Evolutionary conservation across 441 rosid species (phyloP), one percentile per base, ranked within the genome.

Genomic region (Syzygium syzygioides): DNA sequence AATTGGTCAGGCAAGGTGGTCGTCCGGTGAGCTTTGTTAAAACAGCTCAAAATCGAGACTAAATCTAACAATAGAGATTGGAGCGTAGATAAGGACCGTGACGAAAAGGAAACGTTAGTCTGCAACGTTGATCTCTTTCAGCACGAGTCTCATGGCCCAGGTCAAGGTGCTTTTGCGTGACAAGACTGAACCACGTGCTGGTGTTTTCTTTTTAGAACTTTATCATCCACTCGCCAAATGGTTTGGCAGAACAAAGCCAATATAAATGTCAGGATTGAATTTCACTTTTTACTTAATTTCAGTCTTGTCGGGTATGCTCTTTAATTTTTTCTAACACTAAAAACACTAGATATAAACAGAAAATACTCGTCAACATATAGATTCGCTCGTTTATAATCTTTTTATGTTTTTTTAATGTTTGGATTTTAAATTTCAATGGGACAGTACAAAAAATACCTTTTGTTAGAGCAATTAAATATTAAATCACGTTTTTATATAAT

Each of bases 401-500:
- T 3, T 14, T 28, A 62, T n/a, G n/a, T 12, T 3, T 5, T 60
- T 6, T 1, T 0, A n/a, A 56, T 26, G 3, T 23, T 25, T 11
- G 0, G 2, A 62, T n/a, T 14, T 62, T 62, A n/a, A 14, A 62
- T 62, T 62, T n/a, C 68, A 54, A 14, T 3, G 10, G 10, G 34
- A 7, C 17, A 0, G 3, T 28, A 14, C n/a, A 56, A 14, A 62
- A 0, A 11, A 6, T 11, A 59, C 15, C 1, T 64, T 64, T 8
- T 64, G 9, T 45, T 45, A 45, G 9, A 7, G 9, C 7, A 45
- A 45, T 45, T 45, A 45, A 45, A 45, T 45, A 45, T 45, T 45
- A 45, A 45, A 45, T 45, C 2, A 45, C 2, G 2, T 45, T 45
- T 45, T 45, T 7, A 45, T 45, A 9, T 45, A 45, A 45, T 8